Base-by-base conservation (phyloP, 352 stramenopile species). In the Globisporangium megalacanthum region DNA sequence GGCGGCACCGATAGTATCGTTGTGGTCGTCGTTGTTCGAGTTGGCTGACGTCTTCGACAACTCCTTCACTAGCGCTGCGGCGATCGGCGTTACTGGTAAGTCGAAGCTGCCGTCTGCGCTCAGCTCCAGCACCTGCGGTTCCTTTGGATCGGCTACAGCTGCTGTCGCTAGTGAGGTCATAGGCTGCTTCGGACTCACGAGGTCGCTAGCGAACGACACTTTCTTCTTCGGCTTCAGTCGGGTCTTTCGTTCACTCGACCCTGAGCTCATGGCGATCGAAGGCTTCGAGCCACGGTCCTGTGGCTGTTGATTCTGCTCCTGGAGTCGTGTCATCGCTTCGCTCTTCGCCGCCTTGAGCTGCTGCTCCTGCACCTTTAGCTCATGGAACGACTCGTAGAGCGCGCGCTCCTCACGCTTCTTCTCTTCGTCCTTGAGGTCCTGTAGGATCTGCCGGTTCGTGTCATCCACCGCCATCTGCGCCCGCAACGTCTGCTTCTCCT, bases 381-480 rank as follows among this genome's bases (percentile, higher is more conserved):
- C 56, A 41, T 66, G 66, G 55, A 93, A 89, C 6, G 80, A 90
- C 29, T 86, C 77, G 58, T 90, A 93, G 68, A 93, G 75, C n/a
- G 67, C 77, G 42, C 65, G 41, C 79, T 93, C 83, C 70, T 93
- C 83, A 13, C 80, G 73, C 50, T 76, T 54, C 54, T 92, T 93
- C 50, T 93, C 83, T 17, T 88, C 74, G 1, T 76, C 77, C 47
- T 93, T 92, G 15, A 91, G 62, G 51, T 93, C 81, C 4, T 63
- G 61, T 10, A 94, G 63, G 19, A 91, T 72, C 57, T 92, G 81
- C 4, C 81, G 77, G 49, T 89, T 90, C 8, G 66, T 60, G 46
- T 94, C 81, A 42, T 92, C 83, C 9, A 94, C 75, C 1, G 75
- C 77, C 84, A 94, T 92, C 54, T 94, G 84, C 3, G 83, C 84